A percentile compares a stretch with the other conserved stretches of the same genome.
Conservation (phyloP, 2,329 filamentous ascomycete genomes). For the Aspergillus udagawae region DNA sequence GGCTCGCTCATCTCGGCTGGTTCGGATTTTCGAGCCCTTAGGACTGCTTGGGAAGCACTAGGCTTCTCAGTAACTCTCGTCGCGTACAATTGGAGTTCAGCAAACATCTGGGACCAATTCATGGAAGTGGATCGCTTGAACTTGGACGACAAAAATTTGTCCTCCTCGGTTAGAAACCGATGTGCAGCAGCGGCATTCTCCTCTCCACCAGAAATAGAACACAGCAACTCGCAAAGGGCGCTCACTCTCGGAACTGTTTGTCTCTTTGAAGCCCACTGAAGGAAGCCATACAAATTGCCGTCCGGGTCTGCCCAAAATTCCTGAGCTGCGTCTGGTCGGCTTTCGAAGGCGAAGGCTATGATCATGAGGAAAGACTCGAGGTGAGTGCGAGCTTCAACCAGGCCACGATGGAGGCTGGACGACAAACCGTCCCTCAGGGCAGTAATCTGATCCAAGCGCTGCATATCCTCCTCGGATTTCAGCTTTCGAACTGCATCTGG, state of each 20-base stretch:
- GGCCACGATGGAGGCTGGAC: constrained; percentile 37
- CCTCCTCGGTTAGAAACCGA: constrained; percentile 84
- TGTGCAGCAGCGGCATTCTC: constrained; percentile 82
- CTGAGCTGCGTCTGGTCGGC: constrained; percentile 75
- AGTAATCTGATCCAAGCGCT: constrained; percentile 49
- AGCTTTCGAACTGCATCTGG: constrained; percentile 85
- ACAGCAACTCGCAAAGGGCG: constrained; percentile 94
- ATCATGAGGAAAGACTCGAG: constrained; percentile 89
- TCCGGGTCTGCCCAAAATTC: constrained; percentile 92
- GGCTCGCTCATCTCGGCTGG: constrained; percentile 75
- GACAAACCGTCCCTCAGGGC: constrained; percentile 42
- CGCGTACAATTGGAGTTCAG: constrained; percentile 81
- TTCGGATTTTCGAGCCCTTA: constrained; percentile 58
- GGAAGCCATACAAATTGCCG: constrained; percentile 87
- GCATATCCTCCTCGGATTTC: constrained; percentile 84
- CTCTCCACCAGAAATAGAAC: constrained; percentile 77
- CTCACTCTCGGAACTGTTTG: constrained; percentile 95
- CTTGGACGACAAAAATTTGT: constrained; percentile 67
- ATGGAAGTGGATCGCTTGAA: constrained; percentile 78
- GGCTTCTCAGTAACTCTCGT: constrained; percentile 72
- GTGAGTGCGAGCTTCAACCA: constrained; percentile 50
- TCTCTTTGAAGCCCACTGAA: constrained; percentile 93
- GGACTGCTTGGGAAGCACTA: constrained; percentile 51
- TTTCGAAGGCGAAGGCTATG: constrained; percentile 87
- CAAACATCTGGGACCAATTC: constrained; percentile 90